Conservation (phyloP, 805 yeast genomes). For the Metschnikowia sp. region DNA sequence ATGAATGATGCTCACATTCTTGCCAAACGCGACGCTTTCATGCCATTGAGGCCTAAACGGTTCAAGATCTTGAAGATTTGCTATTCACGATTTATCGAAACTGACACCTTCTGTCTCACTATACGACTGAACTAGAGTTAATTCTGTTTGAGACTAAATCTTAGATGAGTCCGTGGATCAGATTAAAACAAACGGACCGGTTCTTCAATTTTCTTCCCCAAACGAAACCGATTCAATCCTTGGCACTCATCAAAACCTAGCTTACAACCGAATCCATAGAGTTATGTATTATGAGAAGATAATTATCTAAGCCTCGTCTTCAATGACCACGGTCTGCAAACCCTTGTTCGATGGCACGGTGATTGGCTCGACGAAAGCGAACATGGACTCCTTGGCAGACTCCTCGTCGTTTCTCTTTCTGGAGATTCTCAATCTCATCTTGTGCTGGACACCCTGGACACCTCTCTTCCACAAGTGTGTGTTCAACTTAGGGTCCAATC, state of each 20-base stretch:
- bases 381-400: slow-evolving; percentile 96
- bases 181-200: not conserved
- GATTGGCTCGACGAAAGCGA: slow-evolving; percentile 97
- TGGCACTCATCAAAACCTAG: not conserved
- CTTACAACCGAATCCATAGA: slow-evolving; percentile 2
- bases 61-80: no score
- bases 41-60: no score
- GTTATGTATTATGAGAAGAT: slow-evolving; percentile 19
- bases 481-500: slow-evolving; percentile 98
- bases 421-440: slow-evolving; percentile 97
- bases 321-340: slow-evolving; percentile 95
- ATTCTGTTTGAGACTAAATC: no score
- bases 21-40: no score
- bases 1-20: no score
- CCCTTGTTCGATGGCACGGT: slow-evolving; percentile 94
- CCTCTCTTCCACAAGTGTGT: slow-evolving; percentile 99
- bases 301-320: slow-evolving; percentile 51
- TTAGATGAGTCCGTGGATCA: no score
- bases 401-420: slow-evolving; percentile 99
- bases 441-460: slow-evolving; percentile 97
- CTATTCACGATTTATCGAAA: no score
- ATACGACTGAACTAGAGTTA: no score
- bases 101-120: no score
- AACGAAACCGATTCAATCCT: not conserved
- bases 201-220: not conserved